Conservation (phyloP, 768 basidiomycete genomes). For the Phaeotremella fagi region DNA sequence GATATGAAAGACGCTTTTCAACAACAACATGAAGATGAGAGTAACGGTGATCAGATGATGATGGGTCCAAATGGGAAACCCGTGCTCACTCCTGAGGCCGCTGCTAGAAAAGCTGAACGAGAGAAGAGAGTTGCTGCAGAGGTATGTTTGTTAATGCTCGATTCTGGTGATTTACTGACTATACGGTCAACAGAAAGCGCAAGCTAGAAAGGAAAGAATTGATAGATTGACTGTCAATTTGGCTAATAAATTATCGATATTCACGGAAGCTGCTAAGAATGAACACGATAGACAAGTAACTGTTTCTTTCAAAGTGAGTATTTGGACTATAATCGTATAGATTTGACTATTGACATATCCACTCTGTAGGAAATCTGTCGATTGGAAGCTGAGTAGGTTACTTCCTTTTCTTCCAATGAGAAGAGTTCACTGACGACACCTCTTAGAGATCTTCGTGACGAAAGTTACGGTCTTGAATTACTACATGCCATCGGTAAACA, state of each 20-base stretch:
- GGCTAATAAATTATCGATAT: slow-evolving; percentile 45
- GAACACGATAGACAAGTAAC: slow-evolving; percentile 40
- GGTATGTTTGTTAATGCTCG: slow-evolving; percentile 8
- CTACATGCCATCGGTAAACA: slow-evolving; percentile 46
- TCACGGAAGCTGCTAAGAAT: slow-evolving; percentile 43
- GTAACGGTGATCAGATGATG: slow-evolving; percentile 24
- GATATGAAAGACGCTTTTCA: slow-evolving; percentile 50
- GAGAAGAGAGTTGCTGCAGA: slow-evolving; percentile 34
- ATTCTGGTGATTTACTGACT: neutral
- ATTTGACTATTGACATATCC: neutral
- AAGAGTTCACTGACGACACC: neutral
- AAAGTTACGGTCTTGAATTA: slow-evolving; percentile 49
- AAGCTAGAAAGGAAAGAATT: slow-evolving; percentile 39
- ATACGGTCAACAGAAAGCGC: slow-evolving; percentile 24
- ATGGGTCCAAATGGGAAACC: slow-evolving; percentile 38
- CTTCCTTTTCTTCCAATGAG: too few relatives aligned
- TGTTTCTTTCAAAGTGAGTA: slow-evolving; percentile 44
- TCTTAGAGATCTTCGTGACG: slow-evolving; percentile 42
- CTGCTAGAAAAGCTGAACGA: slow-evolving; percentile 33
- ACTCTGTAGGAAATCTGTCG: slow-evolving; percentile 37
- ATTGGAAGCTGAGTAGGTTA: slow-evolving; percentile 42
- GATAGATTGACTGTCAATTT: slow-evolving; percentile 46
- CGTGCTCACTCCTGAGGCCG: slow-evolving; percentile 41
- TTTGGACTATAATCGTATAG: neutral
- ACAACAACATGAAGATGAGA: slow-evolving; percentile 41